phyloP scores from a whole-genome alignment of 257 asterid species.

The Avicennia marina region DNA sequence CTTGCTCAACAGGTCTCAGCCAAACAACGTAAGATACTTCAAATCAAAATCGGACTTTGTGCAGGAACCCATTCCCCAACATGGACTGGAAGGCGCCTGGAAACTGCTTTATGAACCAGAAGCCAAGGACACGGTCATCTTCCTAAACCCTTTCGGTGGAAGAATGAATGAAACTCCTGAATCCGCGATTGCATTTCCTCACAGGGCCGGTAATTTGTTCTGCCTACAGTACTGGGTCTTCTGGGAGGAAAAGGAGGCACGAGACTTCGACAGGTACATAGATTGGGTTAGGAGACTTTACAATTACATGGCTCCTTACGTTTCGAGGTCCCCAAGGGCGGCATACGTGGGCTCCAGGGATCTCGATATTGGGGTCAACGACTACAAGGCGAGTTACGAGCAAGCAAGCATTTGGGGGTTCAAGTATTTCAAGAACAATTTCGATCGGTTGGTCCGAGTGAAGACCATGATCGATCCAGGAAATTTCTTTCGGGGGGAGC shows the following conservation, averaged over 20 bases:
- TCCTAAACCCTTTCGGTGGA: slow-evolving; percentile 65
- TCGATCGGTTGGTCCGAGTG: slow-evolving; percentile 40
- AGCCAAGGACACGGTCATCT: slow-evolving; percentile 48
- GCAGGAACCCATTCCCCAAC: slow-evolving; percentile 42
- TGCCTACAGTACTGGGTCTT: slow-evolving; percentile 41
- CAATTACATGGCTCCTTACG: slow-evolving; percentile 59
- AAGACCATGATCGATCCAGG: slow-evolving; percentile 64
- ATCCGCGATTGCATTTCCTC: slow-evolving; percentile 63
- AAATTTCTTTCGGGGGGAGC: slow-evolving; percentile 67
- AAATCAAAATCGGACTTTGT: slow-evolving; percentile 70
- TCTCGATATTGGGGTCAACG: slow-evolving; percentile 60
- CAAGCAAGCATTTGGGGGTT: slow-evolving; percentile 54
- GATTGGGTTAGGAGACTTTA: slow-evolving; percentile 57
- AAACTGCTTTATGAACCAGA: slow-evolving; percentile 35
- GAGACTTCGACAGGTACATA: slow-evolving; percentile 32
- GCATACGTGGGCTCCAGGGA: slow-evolving; percentile 72
- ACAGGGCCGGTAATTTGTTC: slow-evolving; percentile 43
- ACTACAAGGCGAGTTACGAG: slow-evolving; percentile 19
- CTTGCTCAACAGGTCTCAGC: slow-evolving; percentile 54
- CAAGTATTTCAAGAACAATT: slow-evolving; percentile 52
- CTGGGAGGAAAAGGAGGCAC: slow-evolving; percentile 45
- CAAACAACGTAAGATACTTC: slow-evolving; percentile 61
- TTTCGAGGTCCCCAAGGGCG: slow-evolving; percentile 54
- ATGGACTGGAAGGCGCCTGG: slow-evolving; percentile 64
- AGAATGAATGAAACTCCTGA: slow-evolving; percentile 50